Conservation (phyloP, 345 rosid genomes). For the Punica granatum region DNA sequence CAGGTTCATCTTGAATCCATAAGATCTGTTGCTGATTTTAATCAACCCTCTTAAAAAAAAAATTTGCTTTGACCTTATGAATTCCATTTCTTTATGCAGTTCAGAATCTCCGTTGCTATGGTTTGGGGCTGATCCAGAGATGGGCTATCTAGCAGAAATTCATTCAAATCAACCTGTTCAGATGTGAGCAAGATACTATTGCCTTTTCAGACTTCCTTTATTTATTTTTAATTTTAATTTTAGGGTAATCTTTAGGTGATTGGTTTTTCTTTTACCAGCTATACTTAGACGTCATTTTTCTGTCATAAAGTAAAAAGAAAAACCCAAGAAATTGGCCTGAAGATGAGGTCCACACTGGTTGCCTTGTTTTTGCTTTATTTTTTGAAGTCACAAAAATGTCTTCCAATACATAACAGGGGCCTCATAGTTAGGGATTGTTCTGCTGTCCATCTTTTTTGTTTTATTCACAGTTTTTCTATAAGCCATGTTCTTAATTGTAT, state of each 20-base stretch:
- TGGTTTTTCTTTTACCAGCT: neutral
- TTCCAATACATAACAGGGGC: neutral
- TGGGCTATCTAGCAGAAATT: slow-evolving; percentile 95
- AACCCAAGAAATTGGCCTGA: neutral
- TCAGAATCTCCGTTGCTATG: slow-evolving; percentile 88
- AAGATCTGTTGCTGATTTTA: too few relatives aligned
- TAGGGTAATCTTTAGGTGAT: neutral
- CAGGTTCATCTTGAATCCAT: slow-evolving; percentile 35
- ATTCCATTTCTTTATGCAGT: slow-evolving; percentile 34
- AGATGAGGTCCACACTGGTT: slow-evolving; percentile 1
- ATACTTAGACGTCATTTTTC: too few relatives aligned
- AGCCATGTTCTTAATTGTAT: neutral
- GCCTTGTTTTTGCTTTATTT: neutral
- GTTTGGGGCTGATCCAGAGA: slow-evolving; percentile 97
- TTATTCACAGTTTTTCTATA: neutral
- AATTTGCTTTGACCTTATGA: neutral
- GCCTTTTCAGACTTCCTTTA: neutral
- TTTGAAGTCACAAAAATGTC: neutral
- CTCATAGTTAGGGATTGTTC: too few relatives aligned
- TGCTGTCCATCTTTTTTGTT: neutral
- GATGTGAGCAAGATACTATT: slow-evolving; percentile 79
- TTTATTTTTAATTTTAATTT: neutral
- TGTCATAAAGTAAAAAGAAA: neutral
- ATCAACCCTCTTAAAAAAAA: too few relatives aligned
- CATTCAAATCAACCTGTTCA: slow-evolving; percentile 96